Evolutionary conservation across 306 rosid genomes (phyloP), one percentile per base, ranked within the genome.

Genomic region (Acacia crassicarpa): DNA sequence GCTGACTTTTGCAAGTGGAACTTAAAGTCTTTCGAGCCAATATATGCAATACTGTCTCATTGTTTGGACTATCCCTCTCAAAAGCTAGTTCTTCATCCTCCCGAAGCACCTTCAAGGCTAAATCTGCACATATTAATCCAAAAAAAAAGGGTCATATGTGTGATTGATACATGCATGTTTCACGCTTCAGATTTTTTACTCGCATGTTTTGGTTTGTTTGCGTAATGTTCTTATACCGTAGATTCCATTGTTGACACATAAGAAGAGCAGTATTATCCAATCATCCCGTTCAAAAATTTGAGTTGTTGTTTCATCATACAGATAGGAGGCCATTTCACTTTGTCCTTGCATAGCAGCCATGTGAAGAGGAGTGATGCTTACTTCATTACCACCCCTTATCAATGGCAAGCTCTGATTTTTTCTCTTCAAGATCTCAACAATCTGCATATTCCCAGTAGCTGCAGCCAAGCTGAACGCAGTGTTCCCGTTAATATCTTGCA

Each of bases 41-140:
- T 35, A 84, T 27, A 41, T 87, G 88, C 70, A 87, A 82, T 14
- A 59, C 84, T 2, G 88, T 84, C 78, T 84, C 78, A 2, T 7
- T 0, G 13, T 40, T 20, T 3, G 3, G 62, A 2, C 1, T 71
- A 51, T 8, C 78, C 23, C 83, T 59, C 12, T 15, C 59, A 2
- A 63, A 45, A 27, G 81, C 81, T 41, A 77, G 46, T 0, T 8
- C 7, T 13, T n/a, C 32, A 7, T 0, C 46, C 44, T 10, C 2
- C 51, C 19, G 22, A 27, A 45, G 38, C 61, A 63, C 2, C 48
- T 17, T 11, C 72, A 77, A 45, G 6, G 81, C 73, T 12, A 77
- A 23, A 63, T 77, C 81, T 77, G 25, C 61, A 13, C 19, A 62
- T 25, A 61, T 20, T 3, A n/a, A 58, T 58, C 1, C 13, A 58